A percentile compares a stretch with the other conserved stretches of the same genome.
Conservation (phyloP, 1,284 basidiomycete genomes). For the Rhodotorula sp. region DNA sequence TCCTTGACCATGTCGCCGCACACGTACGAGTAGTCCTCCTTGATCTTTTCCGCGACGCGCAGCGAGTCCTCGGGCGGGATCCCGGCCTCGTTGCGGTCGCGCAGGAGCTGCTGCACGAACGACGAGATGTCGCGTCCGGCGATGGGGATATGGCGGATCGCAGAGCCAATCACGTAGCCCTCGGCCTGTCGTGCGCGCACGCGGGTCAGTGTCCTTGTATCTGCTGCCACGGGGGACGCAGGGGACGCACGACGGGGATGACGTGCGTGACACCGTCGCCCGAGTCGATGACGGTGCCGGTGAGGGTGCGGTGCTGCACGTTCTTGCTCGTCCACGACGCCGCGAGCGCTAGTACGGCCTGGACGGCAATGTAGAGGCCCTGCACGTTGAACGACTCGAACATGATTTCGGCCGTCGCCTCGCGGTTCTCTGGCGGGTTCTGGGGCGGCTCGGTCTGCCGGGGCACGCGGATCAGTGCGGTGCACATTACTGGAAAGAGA, state of each 20-base stretch:
- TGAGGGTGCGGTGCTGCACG: slow-evolving; percentile 59
- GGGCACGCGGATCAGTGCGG: no score
- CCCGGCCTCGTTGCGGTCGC: slow-evolving; percentile 90
- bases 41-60: slow-evolving; percentile 88
- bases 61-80: slow-evolving; percentile 94
- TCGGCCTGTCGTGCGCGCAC: slow-evolving; percentile 60
- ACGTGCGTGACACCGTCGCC: slow-evolving; percentile 99
- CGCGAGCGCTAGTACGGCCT: slow-evolving; percentile 97
- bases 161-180: slow-evolving; percentile 97
- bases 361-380: slow-evolving; percentile 95
- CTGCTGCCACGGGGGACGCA: no score
- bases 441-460: slow-evolving; percentile 97
- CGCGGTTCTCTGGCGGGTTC: slow-evolving; percentile 97
- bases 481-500: no score
- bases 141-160: slow-evolving; percentile 99
- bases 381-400: slow-evolving; percentile 61
- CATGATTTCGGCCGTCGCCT: slow-evolving; percentile 99
- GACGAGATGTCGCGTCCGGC: slow-evolving; percentile 96
- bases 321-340: slow-evolving; percentile 96
- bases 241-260: slow-evolving; percentile 71
- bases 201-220: slow-evolving; percentile 14
- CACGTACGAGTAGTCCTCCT: slow-evolving; percentile 98
- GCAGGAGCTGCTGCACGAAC: slow-evolving; percentile 93
- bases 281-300: slow-evolving; percentile 97
- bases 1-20: slow-evolving; percentile 99